These are phyloP conservation scores for Jamesozyma spencerorum DNA, from an alignment of 805 yeast species.

Conservation along the genomic window DNA sequence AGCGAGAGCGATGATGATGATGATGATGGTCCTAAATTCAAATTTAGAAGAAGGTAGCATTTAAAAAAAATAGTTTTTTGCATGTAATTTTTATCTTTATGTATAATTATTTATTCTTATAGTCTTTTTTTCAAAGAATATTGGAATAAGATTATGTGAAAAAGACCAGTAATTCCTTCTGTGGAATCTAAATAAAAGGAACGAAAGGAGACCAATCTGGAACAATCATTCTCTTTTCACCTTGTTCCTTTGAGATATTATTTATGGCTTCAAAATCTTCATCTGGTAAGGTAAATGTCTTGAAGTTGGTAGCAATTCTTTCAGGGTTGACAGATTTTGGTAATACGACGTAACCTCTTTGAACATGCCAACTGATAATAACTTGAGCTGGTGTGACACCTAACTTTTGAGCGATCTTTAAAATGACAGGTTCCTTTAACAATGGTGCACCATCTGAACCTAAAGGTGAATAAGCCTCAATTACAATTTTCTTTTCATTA, in stretches of 20 bases:
- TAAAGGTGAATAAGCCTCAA: conserved; percentile 74
- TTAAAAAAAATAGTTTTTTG: neutral
- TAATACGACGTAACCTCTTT: conserved; percentile 45
- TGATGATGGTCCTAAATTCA: conserved; percentile 32
- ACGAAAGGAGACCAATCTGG: conserved; percentile 21
- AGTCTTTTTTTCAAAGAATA: too few species aligned
- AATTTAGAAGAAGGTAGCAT: conserved; percentile 22
- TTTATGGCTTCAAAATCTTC: conserved; percentile 30
- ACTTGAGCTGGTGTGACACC: conserved; percentile 40
- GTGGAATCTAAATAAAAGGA: conserved; percentile 5
- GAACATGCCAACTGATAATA: conserved; percentile 49
- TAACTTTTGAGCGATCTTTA: conserved; percentile 36
- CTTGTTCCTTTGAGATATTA: conserved; percentile 21
- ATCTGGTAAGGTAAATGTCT: conserved; percentile 25
- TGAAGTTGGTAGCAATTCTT: conserved; percentile 35
- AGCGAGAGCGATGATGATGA: conserved; percentile 10
- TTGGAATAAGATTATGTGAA: too few species aligned
- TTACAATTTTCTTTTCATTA: conserved; percentile 41
- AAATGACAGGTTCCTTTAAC: conserved; percentile 36
- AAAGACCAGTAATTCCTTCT: too few species aligned
- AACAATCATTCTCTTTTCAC: conserved; percentile 25
- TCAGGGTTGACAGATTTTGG: conserved; percentile 40
- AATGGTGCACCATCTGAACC: conserved; percentile 53
- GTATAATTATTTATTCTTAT: neutral
- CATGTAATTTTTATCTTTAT: neutral